Conservation (phyloP, 225 moss, liverwort and hornwort genomes). For the Takakia lepidozioides region DNA sequence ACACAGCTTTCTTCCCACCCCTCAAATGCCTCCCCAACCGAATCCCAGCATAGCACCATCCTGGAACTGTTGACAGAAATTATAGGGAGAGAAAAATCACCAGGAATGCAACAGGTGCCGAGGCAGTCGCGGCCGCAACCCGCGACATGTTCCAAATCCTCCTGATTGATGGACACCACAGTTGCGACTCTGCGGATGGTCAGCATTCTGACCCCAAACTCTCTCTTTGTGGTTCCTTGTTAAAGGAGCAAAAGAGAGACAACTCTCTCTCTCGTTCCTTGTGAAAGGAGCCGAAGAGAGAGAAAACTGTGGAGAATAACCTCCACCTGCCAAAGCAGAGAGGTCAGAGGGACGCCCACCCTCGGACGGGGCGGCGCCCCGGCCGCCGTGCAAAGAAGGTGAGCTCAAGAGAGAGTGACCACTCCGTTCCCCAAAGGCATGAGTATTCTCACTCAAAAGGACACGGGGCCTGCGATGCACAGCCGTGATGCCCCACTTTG, state of each 20-base stretch:
- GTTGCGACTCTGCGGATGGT: conserved; percentile 61
- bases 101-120: conserved; percentile 57
- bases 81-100: conserved; percentile 12
- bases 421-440: conserved; percentile 23
- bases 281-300: conserved; percentile 24
- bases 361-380: conserved; percentile 95
- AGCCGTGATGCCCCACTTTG: conserved; percentile 67
- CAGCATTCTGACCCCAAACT: conserved; percentile 35
- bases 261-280: conserved; percentile 31
- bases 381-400: conserved; percentile 89
- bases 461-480: conserved; percentile 39
- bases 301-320: conserved; percentile 12
- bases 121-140: conserved; percentile 57
- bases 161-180: conserved; percentile 58
- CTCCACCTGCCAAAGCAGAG: conserved; percentile 82
- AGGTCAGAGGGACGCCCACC: conserved; percentile 99
- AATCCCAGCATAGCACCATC: neutral
- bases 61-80: neutral
- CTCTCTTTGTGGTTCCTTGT: conserved; percentile 11
- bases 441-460: conserved; percentile 46
- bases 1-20: too few species aligned
- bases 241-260: conserved; percentile 7
- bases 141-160: conserved; percentile 32
- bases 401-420: conserved; percentile 64
- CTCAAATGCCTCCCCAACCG: neutral